Conservation (phyloP, 257 asterid genomes). For the Forsythia suspensa region DNA sequence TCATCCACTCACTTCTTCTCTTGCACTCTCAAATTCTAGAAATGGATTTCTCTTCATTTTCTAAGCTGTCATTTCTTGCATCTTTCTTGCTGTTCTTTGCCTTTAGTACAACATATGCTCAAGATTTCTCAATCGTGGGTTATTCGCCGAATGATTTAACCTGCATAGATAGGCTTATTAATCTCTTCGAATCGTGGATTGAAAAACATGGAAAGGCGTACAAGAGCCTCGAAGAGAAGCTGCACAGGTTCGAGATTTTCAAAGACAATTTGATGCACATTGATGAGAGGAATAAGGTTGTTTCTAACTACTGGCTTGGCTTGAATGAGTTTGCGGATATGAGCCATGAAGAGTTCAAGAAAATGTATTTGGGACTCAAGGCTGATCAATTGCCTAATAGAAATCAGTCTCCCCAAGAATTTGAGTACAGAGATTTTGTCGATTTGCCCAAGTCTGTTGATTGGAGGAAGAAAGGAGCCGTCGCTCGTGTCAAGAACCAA, state of each 20-base stretch:
- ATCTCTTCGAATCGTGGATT: slow-evolving; percentile 58
- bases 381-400: slow-evolving; percentile 30
- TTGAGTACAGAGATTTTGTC: slow-evolving; percentile 41
- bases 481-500: slow-evolving; percentile 60
- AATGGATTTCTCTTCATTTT: slow-evolving; percentile 37
- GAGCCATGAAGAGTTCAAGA: slow-evolving; percentile 71
- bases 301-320: slow-evolving; percentile 56
- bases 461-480: slow-evolving; percentile 80
- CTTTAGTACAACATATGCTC: slow-evolving; percentile 18
- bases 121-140: slow-evolving; percentile 58
- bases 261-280: slow-evolving; percentile 64
- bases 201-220: slow-evolving; percentile 54
- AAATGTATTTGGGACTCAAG: slow-evolving; percentile 50
- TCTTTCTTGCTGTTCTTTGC: slow-evolving; percentile 26
- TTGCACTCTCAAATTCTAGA: not conserved
- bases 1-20: slow-evolving; percentile 10
- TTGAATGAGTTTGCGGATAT: slow-evolving; percentile 64
- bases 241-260: slow-evolving; percentile 58
- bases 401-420: slow-evolving; percentile 33
- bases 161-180: slow-evolving; percentile 46
- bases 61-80: slow-evolving; percentile 38
- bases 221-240: slow-evolving; percentile 56
- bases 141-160: slow-evolving; percentile 54
- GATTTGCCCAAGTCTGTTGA: slow-evolving; percentile 53
- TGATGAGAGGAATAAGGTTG: slow-evolving; percentile 54